Evolutionary conservation across 2,329 filamentous ascomycete species (phyloP).

Genomic region (Endoconidiophora polonica): DNA sequence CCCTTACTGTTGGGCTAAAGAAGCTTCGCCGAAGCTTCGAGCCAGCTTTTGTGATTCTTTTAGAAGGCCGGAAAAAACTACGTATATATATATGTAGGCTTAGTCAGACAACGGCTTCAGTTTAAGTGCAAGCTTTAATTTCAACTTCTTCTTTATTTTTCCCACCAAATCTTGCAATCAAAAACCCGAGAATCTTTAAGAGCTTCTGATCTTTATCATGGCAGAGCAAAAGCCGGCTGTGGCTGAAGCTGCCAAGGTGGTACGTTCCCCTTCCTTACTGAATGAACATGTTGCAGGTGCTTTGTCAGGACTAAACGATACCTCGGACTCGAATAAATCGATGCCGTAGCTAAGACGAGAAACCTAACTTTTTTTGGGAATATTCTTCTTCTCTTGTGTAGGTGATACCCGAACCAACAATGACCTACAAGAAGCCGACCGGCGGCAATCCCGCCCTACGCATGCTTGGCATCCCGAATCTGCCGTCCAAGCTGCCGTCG

Average conservation of each 20-base stretch:
- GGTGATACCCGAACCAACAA: background rate
- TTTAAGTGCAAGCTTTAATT: too few species aligned
- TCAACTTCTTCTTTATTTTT: too few species aligned
- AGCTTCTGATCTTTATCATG: background rate
- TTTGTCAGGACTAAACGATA: background rate
- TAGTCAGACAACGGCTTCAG: too few species aligned
- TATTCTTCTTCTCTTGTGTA: background rate
- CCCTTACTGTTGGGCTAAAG: too few species aligned
- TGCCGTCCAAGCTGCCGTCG: conserved; percentile 73
- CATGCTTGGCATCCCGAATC: conserved; percentile 71
- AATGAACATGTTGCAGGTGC: background rate
- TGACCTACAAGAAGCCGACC: conserved; percentile 10
- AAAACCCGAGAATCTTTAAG: background rate
- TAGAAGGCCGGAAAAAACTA: too few species aligned
- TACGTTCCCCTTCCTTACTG: background rate
- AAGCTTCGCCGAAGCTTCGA: too few species aligned
- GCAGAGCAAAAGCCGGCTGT: background rate
- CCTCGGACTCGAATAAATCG: too few species aligned
- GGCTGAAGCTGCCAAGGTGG: background rate
- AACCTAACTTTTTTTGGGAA: conserved; percentile 1
- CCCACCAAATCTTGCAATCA: too few species aligned
- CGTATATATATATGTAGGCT: too few species aligned
- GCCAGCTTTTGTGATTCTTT: too few species aligned
- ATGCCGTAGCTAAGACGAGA: too few species aligned
- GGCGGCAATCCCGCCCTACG: conserved; percentile 51